Percentiles rank a stretch among this genome's conserved stretches.
These are phyloP conservation scores for Adansonia grandidieri DNA, from an alignment of 441 rosid species.

Conservation along the genomic window DNA sequence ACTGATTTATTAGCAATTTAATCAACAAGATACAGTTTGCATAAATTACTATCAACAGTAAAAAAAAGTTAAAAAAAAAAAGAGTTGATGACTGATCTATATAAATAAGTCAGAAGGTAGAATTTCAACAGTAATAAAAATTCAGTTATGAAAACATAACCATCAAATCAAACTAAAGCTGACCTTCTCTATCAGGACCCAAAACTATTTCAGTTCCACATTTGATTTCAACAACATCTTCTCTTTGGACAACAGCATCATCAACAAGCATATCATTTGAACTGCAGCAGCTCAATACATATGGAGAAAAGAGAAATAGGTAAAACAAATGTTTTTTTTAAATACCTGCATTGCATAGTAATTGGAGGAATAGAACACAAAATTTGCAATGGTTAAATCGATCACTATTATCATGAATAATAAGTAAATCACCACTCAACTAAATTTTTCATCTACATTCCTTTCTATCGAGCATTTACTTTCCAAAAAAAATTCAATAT, in stretches of 20 bases:
- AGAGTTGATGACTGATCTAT: background rate
- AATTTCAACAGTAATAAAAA: constrained; percentile 10
- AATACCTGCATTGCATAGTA: background rate
- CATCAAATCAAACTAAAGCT: constrained; percentile 30
- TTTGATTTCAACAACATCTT: constrained; percentile 51
- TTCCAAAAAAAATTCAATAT: background rate
- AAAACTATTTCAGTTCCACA: constrained; percentile 75
- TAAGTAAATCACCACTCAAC: background rate
- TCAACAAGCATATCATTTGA: constrained; percentile 68
- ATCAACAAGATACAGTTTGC: background rate
- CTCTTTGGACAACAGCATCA: constrained; percentile 49
- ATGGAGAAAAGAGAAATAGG: constrained; percentile 18
- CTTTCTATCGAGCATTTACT: background rate
- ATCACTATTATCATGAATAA: background rate
- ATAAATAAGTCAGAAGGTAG: background rate
- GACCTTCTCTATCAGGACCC: constrained; percentile 69
- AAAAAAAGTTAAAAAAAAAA: background rate
- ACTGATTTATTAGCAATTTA: constrained; percentile 9
- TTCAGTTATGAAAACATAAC: constrained; percentile 9
- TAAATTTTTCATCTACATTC: background rate
- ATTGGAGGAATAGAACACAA: background rate
- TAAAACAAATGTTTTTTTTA: background rate
- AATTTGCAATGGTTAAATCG: background rate
- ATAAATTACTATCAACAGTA: background rate
- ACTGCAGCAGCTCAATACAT: constrained; percentile 44